Evolutionary conservation across 2,329 filamentous ascomycete genomes (phyloP), one percentile per base, ranked within the genome.

Genomic region (Zymoseptoria ardabiliae): DNA sequence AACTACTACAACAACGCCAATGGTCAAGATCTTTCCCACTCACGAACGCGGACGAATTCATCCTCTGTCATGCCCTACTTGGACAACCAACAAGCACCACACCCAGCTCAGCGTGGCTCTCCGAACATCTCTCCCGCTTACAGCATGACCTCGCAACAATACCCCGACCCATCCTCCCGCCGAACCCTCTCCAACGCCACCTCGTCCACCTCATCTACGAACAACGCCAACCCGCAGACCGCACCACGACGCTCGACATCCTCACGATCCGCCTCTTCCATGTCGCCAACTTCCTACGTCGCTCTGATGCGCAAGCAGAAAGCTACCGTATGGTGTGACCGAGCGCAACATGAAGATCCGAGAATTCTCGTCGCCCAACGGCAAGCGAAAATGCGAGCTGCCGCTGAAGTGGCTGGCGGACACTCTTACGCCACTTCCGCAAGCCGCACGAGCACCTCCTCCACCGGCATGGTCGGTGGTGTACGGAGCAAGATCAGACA

Each of bases 301-400:
- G 92, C 94, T 41, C 82, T 97, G n/a, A 87, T 99, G 77, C 86
- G 94, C 63, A 93, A 92, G 73, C 94, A 99, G 76, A 97, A 97
- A 74, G 94, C 91, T 30, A 99, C 94, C 0, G 94, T 99, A 4
- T 99, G 94, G 94, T 97, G 92, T 78, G 94, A 97, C 72, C 88
- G 92, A 57, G 84, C 93, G 9, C 94, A 99, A 73, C 86, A 90
- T 63, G 91, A 97, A 75, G 94, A 99, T 72, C 90, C 93, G 0
- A 84, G 91, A 55, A 78, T 94, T 59, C 78, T 88, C 3, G 91
- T 91, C 25, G 88, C 92, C 69, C 91, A 96, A 73, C 85, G 89
- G 59, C 88, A 89, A 45, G 94, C 92, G 60, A 96, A 94, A 79
- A 86, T 90, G 78, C 83, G 91, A 54, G 94, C 94, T 11, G 87